Evolutionary conservation across 805 yeast genomes (phyloP).

Genomic region (Nakazawaea siamensis): DNA sequence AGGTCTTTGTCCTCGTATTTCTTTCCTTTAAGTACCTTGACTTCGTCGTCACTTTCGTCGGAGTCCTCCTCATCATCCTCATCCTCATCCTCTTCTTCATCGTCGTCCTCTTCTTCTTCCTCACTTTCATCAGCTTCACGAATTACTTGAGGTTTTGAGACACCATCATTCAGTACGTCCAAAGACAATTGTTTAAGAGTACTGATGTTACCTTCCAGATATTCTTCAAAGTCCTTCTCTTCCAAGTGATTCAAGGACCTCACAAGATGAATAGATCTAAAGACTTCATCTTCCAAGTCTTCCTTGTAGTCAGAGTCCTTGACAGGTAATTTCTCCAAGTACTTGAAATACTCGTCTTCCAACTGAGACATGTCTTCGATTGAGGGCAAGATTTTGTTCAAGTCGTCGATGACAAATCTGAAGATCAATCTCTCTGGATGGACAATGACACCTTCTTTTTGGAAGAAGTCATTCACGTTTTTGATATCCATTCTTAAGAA

Average conservation of each 20-base stretch:
- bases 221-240: conserved; percentile 82
- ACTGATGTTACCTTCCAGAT: conserved; percentile 72
- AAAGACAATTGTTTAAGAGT: conserved; percentile 38
- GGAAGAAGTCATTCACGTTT: conserved; percentile 85
- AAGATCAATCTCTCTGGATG: conserved; percentile 79
- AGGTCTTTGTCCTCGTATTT: conserved; percentile 71
- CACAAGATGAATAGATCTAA: conserved; percentile 71
- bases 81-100: conserved; percentile 21
- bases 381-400: conserved; percentile 27
- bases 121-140: conserved; percentile 17
- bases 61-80: conserved; percentile 27
- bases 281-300: conserved; percentile 74
- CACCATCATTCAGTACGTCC: conserved; percentile 40
- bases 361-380: conserved; percentile 28
- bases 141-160: conserved; percentile 16
- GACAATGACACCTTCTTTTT: conserved; percentile 61
- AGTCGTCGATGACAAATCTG: conserved; percentile 56
- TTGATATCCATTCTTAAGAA: conserved; percentile 96
- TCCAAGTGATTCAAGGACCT: conserved; percentile 77
- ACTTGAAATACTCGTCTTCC: conserved; percentile 16
- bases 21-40: conserved; percentile 51
- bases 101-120: conserved; percentile 19
- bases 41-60: conserved; percentile 33
- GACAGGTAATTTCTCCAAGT: conserved; percentile 45
- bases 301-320: conserved; percentile 44